Conservation (phyloP, 2,329 filamentous ascomycete genomes). For the Ceratocystiopsis minuta region DNA sequence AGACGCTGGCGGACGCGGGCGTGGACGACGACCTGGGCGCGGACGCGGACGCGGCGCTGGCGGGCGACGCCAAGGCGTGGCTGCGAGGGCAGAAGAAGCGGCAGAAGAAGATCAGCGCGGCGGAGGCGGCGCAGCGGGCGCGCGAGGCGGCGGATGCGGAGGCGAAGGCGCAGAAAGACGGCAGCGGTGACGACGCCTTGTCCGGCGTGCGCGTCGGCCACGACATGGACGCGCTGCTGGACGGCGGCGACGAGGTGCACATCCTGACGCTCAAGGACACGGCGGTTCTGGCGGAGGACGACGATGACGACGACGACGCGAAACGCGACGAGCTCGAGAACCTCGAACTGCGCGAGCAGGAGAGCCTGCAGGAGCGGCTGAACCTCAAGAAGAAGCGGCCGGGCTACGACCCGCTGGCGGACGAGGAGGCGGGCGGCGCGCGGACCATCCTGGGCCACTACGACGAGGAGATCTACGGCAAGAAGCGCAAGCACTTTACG, state of each 20-base stretch:
- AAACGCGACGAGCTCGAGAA: slow-evolving; percentile 85
- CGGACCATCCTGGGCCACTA: slow-evolving; percentile 70
- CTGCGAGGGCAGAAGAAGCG: slow-evolving; percentile 79
- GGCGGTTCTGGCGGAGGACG: slow-evolving; percentile 42
- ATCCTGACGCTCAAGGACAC: slow-evolving; percentile 89
- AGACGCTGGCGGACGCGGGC: slow-evolving; percentile 62
- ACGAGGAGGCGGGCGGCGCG: slow-evolving; percentile 35
- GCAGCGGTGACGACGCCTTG: slow-evolving; percentile 61
- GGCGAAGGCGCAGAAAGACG: slow-evolving; percentile 48
- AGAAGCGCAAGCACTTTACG: slow-evolving; percentile 76
- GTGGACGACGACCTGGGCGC: slow-evolving; percentile 38
- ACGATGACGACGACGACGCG: slow-evolving; percentile 43
- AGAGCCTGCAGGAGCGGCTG: slow-evolving; percentile 56
- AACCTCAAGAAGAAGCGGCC: slow-evolving; percentile 81
- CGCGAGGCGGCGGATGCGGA: slow-evolving; percentile 40
- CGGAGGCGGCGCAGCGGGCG: slow-evolving; percentile 56
- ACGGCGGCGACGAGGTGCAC: slow-evolving; percentile 52
- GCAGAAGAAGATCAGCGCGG: slow-evolving; percentile 76
- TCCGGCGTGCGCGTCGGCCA: slow-evolving; percentile 86
- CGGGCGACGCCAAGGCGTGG: slow-evolving; percentile 71
- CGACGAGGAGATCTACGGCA: slow-evolving; percentile 85
- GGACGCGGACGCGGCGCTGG: slow-evolving; percentile 11
- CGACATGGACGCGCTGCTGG: slow-evolving; percentile 63
- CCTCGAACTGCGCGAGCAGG: slow-evolving; percentile 49
- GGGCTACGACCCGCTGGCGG: slow-evolving; percentile 61